Base-by-base conservation (phyloP, 352 stramenopile species). In the Phytophthora cactorum region DNA sequence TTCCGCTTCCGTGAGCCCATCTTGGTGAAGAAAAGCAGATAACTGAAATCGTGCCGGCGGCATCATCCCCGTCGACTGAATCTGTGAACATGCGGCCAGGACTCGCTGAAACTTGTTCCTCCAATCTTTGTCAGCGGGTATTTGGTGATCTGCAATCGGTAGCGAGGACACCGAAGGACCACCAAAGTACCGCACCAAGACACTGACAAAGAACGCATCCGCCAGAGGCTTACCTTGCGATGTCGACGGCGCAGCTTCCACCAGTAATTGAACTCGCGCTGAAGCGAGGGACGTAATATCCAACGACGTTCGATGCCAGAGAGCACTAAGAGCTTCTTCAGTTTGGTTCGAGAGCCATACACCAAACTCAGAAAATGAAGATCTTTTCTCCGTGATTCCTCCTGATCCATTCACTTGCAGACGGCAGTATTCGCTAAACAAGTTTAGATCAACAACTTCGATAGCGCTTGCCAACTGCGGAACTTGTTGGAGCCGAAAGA, bases 401-500 rank as follows among this genome's bases (percentile, higher is more conserved):
- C 17, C 50, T 52, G 63, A 62, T 14, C 27, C n/a, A 28, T 29
- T 47, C 5, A 38, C 5, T 34, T 66, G 41, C 15, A 64, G 47
- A 52, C 59, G 54, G 14, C 69, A 77, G 27, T 76, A 76, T 15
- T 74, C 55, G 61, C 66, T 74, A 44, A 76, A 72, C 10, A 92
- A 44, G 31, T 78, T 79, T 11, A 93, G 38, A 12, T 79, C 75
- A 50, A 79, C 74, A 34, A 91, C 45, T 15, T 81, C 77, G 3
- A 64, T 59, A 0, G 78, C 52, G 45, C 75, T 75, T 29, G 59
- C 25, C 32, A 90, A 59, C 22, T 72, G 63, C 5, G 64, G 68
- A 9, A 78, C 68, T 52, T 88, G 82, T 29, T 81, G 65, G 7
- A 92, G 43, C 4, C 74, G 68, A 46, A 86, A 90, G 1, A 93